Percentiles rank a stretch among this genome's conserved stretches.
Conservation (phyloP, 805 yeast genomes). For the Candida saitoana region DNA sequence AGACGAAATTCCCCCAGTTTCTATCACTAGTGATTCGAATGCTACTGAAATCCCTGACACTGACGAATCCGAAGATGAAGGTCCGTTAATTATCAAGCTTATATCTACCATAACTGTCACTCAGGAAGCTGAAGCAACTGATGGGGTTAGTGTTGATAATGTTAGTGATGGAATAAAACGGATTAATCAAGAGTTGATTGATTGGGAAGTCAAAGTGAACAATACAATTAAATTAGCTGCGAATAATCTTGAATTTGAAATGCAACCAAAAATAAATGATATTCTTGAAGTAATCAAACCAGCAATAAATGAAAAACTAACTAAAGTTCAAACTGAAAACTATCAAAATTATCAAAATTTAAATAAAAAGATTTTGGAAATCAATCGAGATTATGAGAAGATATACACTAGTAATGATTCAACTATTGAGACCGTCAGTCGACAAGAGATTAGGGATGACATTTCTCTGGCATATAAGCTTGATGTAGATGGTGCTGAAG, state of each 20-base stretch:
- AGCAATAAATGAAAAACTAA: slow-evolving; percentile 22
- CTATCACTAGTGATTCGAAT: slow-evolving; percentile 5
- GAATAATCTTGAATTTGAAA: slow-evolving; percentile 28
- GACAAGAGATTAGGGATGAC: slow-evolving; percentile 36
- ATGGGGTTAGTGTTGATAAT: slow-evolving; percentile 2
- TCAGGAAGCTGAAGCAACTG: slow-evolving; percentile 5
- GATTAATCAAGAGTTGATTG: slow-evolving; percentile 27
- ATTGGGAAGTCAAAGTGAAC: slow-evolving; percentile 32
- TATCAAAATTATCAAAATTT: slow-evolving; percentile 28
- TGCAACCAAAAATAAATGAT: slow-evolving; percentile 22
- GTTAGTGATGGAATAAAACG: slow-evolving; percentile 6
- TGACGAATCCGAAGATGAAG: slow-evolving; percentile 11
- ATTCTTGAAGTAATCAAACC: slow-evolving; percentile 23
- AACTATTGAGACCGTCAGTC: slow-evolving; percentile 17
- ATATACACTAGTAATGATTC: slow-evolving; percentile 21
- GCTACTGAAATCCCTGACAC: slow-evolving; percentile 5
- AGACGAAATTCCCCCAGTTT: slow-evolving; percentile 4
- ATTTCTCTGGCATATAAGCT: slow-evolving; percentile 22
- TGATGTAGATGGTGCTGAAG: slow-evolving; percentile 17
- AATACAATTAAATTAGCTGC: slow-evolving; percentile 32
- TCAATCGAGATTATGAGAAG: slow-evolving; percentile 31
- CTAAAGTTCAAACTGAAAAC: slow-evolving; percentile 24
- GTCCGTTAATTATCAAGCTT: slow-evolving; percentile 17
- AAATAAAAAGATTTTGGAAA: slow-evolving; percentile 23
- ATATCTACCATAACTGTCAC: slow-evolving; percentile 24